Evolutionary conservation across 1,139 yeast species (phyloP), one percentile per base, ranked within the genome.

Genomic region (Blastobotrys persicus): DNA sequence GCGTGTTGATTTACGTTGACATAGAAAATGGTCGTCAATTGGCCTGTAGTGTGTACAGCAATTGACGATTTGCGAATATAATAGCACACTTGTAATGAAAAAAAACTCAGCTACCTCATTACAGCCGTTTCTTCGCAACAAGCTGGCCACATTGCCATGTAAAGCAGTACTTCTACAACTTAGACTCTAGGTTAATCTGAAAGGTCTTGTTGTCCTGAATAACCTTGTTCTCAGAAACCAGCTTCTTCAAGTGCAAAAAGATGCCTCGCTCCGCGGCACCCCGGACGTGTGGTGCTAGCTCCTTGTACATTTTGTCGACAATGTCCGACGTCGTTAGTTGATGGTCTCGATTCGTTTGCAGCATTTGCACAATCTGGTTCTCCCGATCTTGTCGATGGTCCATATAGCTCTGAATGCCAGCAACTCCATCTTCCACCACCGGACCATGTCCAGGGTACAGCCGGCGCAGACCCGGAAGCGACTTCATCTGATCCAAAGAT

Each of bases 391-490:
- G 56, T 3, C 74, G 66, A 51, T 70, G 74, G 31, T 49, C 54
- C 18, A 70, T 64, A 55, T 70, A 70, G 48, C 59, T 63, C 12
- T 53, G 40, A 51, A 70, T 61, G 47, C 60, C 62, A n/a, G 49
- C 57, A 9, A 54, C 57, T 13, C 71, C 71, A 35, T 69, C 64
- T 14, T 52, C 52, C 20, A 70, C 58, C 14, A 63, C 55, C 19
- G 65, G 68, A 16, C 74, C 74, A 46, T 70, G 74, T 11, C 71
- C 74, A 0, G 74, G 74, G 46, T 65, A 68, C 31, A 70, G 63
- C 18, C 32, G 31, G 11, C 31, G 42, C 31, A 47, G 46, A 4
- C 46, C 37, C 26, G 46, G 43, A 45, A 42, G 45, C 44, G 43
- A 17, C 32, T 17, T 43, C 65, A 67, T 63, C 12, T 57, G 55